A percentile compares a stretch with the other conserved stretches of the same genome.
Conservation (phyloP, 2,329 filamentous ascomycete genomes). For the Stagonosporopsis rhizophila region DNA sequence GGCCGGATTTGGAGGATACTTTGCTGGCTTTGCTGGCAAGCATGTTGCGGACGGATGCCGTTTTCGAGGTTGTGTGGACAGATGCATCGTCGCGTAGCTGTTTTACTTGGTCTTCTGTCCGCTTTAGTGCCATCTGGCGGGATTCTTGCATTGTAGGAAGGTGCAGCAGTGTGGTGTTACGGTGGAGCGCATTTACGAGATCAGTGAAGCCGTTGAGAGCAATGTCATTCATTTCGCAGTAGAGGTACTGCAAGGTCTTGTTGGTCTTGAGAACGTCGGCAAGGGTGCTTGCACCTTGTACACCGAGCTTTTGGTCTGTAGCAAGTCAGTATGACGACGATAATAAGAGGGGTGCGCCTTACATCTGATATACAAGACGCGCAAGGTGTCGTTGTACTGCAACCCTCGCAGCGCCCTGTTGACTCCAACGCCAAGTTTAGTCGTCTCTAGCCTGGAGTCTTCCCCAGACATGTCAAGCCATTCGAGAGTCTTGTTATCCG, state of each 20-base stretch:
- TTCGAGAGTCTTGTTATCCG: constrained; percentile 70
- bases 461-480: constrained; percentile 75
- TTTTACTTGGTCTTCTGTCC: constrained; percentile 63
- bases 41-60: constrained; percentile 44
- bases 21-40: constrained; percentile 42
- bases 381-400: constrained; percentile 68
- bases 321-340: constrained; percentile 22
- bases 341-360: constrained; percentile 9
- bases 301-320: constrained; percentile 68
- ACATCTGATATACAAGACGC: constrained; percentile 67
- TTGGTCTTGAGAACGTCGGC: constrained; percentile 73
- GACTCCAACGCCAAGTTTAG: constrained; percentile 71
- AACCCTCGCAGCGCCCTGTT: constrained; percentile 71
- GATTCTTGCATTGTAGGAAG: constrained; percentile 70
- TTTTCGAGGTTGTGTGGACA: constrained; percentile 36
- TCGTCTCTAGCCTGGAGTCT: constrained; percentile 73
- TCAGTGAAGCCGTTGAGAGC: constrained; percentile 74
- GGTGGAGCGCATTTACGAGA: constrained; percentile 71
- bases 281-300: constrained; percentile 73
- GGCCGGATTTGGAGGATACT: constrained; percentile 36
- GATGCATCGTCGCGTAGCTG: constrained; percentile 55
- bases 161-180: constrained; percentile 67
- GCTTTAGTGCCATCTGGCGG: constrained; percentile 66
- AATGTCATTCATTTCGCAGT: constrained; percentile 76
- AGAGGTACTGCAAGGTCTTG: constrained; percentile 66